Evolutionary conservation across 2,329 filamentous ascomycete genomes (phyloP), one percentile per base, ranked within the genome.

Genomic region (Chaetomium globosum): DNA sequence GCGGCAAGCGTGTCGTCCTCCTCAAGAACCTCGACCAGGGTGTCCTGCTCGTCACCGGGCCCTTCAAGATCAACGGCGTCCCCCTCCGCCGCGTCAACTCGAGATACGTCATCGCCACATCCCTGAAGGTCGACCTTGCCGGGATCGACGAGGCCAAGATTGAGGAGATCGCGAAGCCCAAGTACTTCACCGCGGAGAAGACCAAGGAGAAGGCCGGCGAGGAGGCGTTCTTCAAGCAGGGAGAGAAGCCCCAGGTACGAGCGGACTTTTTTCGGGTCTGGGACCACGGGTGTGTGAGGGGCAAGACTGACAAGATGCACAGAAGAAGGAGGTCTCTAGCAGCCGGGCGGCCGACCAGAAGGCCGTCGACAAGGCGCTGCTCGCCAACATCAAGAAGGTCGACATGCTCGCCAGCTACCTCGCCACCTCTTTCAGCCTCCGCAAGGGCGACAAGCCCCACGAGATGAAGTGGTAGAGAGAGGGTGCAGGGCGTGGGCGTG

Each of bases 61-160:
- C 95, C 80, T 99, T 98, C 91, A 99, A 98, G 90, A 90, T 99
- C 85, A 99, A 99, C 86, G 95, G 95, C 82, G 95, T 99, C 73
- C 95, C 95, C 75, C 90, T 99, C 78, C 90, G 95, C 84, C 89
- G 91, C 81, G 91, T 96, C 80, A 96, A 96, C 85, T 86, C 92
- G 80, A 89, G 91, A 83, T 96, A 95, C 83, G 92, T 96, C 79
- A 96, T 96, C 80, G 92, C 91, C 78, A 96, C 92, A 77, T 92
- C 89, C 76, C 88, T 89, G 80, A 91, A 89, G 83, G 86, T 96
- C 78, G 89, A 94, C 80, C 82, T 99, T 77, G 84, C 85, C 73
- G 92, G 92, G 77, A 83, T 99, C 75, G 94, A 98, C 83, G 77
- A 90, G 77, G 89, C 90, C 80, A 99, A 98, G 90, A 88, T 95